Base-by-base conservation (phyloP, 768 basidiomycete species). In the Pulveroboletus sp. region DNA sequence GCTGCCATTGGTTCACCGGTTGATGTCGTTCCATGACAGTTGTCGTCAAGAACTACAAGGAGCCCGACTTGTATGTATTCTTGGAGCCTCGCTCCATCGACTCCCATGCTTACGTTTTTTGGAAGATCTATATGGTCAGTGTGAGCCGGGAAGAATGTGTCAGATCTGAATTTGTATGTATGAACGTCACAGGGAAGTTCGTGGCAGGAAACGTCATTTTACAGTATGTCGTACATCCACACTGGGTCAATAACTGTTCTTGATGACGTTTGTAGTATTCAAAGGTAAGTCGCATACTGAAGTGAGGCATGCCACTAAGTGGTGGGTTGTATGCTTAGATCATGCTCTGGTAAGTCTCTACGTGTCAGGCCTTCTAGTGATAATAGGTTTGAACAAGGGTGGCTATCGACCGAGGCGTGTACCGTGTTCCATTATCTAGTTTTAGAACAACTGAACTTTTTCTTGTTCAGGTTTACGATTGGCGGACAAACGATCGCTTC, bases 401-500 rank as follows among this genome's bases (percentile, higher is more conserved):
- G 41, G 94, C 94, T 0, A 82, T 97, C 48, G 94, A 98, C 59
- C 76, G 95, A 74, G 94, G 93, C 74, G 56, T 24, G 3, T 39
- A 21, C 21, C 7, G 3, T 21, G 38, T 21, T 11, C 14, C 18
- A 10, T 38, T 9, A 18, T 35, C 41, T 43, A 33, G 14, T 14
- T 28, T 17, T 21, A 21, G 40, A 14, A 26, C 4, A 26, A 0
- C 10, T 21, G 21, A 1, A 18, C 10, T 3, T 32, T 10, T 49
- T 24, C 9, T 50, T 15, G 12, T 28, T n/a, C 39, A 84, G 83
- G 87, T 6, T 75, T 98, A 6, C 88, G 95, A 9, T 77, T 99
- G 21, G 91, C 93, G 3, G 94, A 97, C 32, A 99, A 99, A 69
- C 83, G 95, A 15, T 93, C 90, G 1, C 75, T 99, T 3, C 95